Evolutionary conservation across 805 yeast genomes (phyloP), one percentile per base, ranked within the genome.

Genomic region (Cyberlindnera subsufficiens): DNA sequence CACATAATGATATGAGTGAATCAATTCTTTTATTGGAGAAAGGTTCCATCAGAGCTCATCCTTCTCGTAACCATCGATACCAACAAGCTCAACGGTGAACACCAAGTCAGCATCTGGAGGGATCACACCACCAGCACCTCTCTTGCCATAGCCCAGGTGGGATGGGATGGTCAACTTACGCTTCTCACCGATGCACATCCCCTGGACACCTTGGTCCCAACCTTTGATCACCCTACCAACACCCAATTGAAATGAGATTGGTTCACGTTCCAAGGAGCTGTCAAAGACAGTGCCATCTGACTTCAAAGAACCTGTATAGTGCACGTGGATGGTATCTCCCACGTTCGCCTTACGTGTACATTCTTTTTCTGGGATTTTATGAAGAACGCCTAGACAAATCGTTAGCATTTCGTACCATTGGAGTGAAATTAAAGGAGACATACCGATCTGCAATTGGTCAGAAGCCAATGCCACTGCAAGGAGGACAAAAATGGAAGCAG

Each of bases 191-290:
- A 86, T 69, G 65, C 97, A 89, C 95, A 54, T 54, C 38, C 67
- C 83, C 80, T 32, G 69, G 39, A 88, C 66, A 34, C 96, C 96
- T 64, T 82, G 78, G 50, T 89, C 97, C 96, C 96, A 89, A 45
- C 97, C 96, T 46, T 71, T 58, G 58, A 89, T 89, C 29, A 89
- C 96, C 55, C 76, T 82, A 5, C 95, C 90, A 20, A 64, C 61
- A 34, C 96, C 97, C 42, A 90, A 66, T n/a, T 64, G 64, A 64
- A 89, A 89, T 34, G 71, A 60, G 46, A 89, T 69, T 37, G 97
- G 96, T 36, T 61, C 79, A 56, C 95, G 75, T 18, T 61, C 58
- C 43, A 71, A 64, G 2, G 95, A 85, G 9, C 86, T 75, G 63
- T 89, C 97, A 58, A 89, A 90, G 5, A 72, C 78, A 6, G 77